These are phyloP conservation scores for Eremothecium sinecaudum DNA, from an alignment of 1,139 yeast genomes.

Conservation along the genomic window DNA sequence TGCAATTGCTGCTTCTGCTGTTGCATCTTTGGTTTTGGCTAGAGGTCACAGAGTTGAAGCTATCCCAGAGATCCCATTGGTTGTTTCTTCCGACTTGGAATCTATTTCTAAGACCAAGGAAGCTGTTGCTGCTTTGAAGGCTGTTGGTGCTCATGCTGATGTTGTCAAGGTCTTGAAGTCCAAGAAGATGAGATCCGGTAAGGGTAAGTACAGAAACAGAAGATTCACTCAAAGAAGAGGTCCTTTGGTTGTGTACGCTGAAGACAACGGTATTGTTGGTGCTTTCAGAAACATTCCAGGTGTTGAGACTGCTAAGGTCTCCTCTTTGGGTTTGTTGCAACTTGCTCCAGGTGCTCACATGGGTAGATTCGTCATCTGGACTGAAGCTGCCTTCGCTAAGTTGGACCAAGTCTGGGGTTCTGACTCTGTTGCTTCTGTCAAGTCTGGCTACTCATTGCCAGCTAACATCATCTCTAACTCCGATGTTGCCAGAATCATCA, in stretches of 20 bases:
- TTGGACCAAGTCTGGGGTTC: conserved; percentile 98
- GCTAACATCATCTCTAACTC: conserved; percentile 88
- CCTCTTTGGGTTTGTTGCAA: conserved; percentile 91
- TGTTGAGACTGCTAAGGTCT: conserved; percentile 93
- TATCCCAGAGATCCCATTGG: conserved; percentile 97
- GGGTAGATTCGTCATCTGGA: conserved; percentile 99
- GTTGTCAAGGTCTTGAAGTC: conserved; percentile 97
- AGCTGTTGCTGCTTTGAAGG: conserved; percentile 96
- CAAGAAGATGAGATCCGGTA: conserved; percentile 99
- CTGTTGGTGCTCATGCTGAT: conserved; percentile 98
- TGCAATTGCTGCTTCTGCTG: conserved; percentile 98
- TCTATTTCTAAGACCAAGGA: conserved; percentile 94
- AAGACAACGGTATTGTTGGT: conserved; percentile 96
- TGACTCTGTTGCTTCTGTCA: conserved; percentile 64
- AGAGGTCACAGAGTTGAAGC: conserved; percentile 99
- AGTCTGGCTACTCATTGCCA: conserved; percentile 90
- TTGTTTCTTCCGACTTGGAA: conserved; percentile 90
- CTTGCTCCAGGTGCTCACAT: conserved; percentile 99
- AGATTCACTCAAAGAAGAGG: conserved; percentile 99
- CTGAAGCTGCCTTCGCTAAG: conserved; percentile 95
- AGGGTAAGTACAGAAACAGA: conserved; percentile 99
- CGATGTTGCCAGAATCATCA: conserved; percentile 93
- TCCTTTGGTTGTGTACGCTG: conserved; percentile 96
- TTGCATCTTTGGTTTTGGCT: conserved; percentile 96
- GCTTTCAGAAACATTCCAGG: conserved; percentile 99